Base-by-base conservation (phyloP, 2,329 filamentous ascomycete genomes). In the Scedosporium boydii region DNA sequence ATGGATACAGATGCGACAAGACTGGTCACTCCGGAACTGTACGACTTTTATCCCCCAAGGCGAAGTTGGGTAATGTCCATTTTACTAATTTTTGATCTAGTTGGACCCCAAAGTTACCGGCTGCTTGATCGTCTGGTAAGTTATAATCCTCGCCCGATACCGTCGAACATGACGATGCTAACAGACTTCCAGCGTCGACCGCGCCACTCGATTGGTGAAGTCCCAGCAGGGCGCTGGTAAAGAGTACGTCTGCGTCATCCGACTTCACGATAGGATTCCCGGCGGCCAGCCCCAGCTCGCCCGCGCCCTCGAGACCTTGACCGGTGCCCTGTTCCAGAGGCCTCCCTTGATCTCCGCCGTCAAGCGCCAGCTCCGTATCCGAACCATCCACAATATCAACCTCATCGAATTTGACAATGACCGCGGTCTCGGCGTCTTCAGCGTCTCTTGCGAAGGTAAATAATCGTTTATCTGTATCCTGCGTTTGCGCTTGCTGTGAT, bases 191-290 rank as follows among this genome's bases (percentile, higher is more conserved):
- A 73, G 44, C 53, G 26, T 62, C n/a, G 60, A 62, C 60, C 60
- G 60, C 42, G 60, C 60, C 38, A 62, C 60, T 23, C 60, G 66
- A 72, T 87, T 99, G 63, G 95, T 99, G 76, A 99, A 99, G 84
- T 96, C 93, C 61, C 95, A 99, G 79, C 95, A 99, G 78, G 93
- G 93, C 72, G 95, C 95, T 65, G 95, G 95, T 84, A 99, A 99
- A 82, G 95, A 99, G 81, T 99, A 99, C 75, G 93, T 98, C 61
- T 93, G 90, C 71, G 92, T 99, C 65, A 91, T 98, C 71, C 87
- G 95, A 71, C 84, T 99, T 66, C 95, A 99, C 78, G 93, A 96
- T 80, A 96, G 93, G 80, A 84, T 99, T 62, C 90, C 93, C 61
- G 95, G 93, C 68, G 93, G 93, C 70, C 89, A 96, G 81, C 87